Conservation (phyloP, 768 basidiomycete species). For the Phaeotremella fagi region DNA sequence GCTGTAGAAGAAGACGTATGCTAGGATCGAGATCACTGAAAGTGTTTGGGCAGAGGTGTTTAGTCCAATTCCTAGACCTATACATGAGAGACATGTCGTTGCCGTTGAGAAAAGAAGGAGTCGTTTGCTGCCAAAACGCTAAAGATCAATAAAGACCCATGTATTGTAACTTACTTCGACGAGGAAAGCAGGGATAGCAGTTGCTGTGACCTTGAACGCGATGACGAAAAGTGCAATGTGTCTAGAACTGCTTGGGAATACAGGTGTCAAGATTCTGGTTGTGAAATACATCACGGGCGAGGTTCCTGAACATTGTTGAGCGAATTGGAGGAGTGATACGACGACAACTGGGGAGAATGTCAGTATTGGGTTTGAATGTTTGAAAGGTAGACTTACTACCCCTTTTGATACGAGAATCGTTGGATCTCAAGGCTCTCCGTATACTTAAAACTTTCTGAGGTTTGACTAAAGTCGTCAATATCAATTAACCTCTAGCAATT, state of each 20-base stretch:
- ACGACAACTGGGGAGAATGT: constrained; percentile 24
- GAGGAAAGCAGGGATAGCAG: constrained; percentile 76
- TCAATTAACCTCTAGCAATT: too few relatives aligned
- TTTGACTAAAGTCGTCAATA: constrained; percentile 5
- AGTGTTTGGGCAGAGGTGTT: constrained; percentile 52
- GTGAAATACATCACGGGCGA: constrained; percentile 79
- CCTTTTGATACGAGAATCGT: constrained; percentile 16
- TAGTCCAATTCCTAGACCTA: constrained; percentile 55
- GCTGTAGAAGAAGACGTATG: constrained; percentile 81
- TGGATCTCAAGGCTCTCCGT: constrained; percentile 17
- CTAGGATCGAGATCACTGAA: constrained; percentile 62
- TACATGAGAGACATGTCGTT: constrained; percentile 62
- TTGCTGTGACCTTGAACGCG: constrained; percentile 59
- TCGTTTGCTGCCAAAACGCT: constrained; percentile 64
- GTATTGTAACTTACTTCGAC: constrained; percentile 62
- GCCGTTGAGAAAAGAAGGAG: constrained; percentile 70
- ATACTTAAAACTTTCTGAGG: constrained; percentile 17
- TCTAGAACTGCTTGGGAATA: constrained; percentile 67
- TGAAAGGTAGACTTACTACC: constrained; percentile 21
- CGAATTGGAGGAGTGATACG: constrained; percentile 30
- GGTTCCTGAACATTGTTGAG: constrained; percentile 40
- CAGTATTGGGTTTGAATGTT: background rate
- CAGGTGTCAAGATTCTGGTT: constrained; percentile 77
- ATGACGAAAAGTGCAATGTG: constrained; percentile 79
- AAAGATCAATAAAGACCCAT: too few relatives aligned